Evolutionary conservation across 768 basidiomycete species (phyloP), one percentile per base, ranked within the genome.

Genomic region (Lentinus brumalis): DNA sequence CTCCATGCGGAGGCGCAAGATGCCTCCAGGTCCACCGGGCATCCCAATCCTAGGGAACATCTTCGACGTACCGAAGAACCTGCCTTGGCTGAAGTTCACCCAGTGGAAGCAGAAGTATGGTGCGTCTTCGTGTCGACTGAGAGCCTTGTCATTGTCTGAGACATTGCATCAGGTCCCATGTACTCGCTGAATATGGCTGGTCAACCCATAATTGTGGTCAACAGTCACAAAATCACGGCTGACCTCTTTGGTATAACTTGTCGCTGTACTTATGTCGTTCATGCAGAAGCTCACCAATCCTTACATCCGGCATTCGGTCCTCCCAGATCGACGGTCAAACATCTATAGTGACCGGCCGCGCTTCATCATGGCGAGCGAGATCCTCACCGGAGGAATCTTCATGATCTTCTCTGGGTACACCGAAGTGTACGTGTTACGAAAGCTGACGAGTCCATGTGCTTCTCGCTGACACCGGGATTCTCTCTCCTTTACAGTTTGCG

Each of bases 361-460:
- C 66, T 77, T 86, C 64, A 81, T 85, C 67, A 86, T 88, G 84
- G 81, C 83, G 47, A 40, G 56, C 16, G 63, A 67, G 40, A 50
- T 67, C 26, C 52, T 66, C 29, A 47, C 40, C 3, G 61, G 57
- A 2, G 41, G 51, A 2, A 40, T 57, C 14, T 30, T 59, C 52
- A 42, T 62, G 11, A 84, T 84, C 3, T 88, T 89, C 71, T 84
- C 83, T 2, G 74, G 77, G 16, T 86, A 89, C 66, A 81, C 82
- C 14, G 83, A 86, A 16, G 42, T 44, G 42, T 44, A 16, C 10
- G 42, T 35, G 7, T 59, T 77, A 78, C 66, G 79, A 78, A 44
- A 82, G 80, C 57, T 80, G 84, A 21, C 85, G 86, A 67, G 81
- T 32, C 6, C 10, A 11, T 44, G 35, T 35, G 42, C 42, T 44